phyloP scores from a whole-genome alignment of 2,329 filamentous ascomycete species.

The Penicillium sp. region DNA sequence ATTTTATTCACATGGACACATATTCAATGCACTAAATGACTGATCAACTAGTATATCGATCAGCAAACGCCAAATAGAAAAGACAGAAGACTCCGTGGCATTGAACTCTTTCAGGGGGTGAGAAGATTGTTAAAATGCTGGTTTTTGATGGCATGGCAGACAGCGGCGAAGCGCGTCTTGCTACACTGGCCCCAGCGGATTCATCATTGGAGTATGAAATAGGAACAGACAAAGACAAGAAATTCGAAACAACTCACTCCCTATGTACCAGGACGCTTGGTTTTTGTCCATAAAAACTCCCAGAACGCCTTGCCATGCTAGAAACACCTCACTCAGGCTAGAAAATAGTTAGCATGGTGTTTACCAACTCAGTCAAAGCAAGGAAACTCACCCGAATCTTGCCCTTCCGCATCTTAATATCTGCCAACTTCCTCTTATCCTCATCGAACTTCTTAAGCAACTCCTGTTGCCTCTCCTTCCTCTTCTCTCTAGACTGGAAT shows the following conservation, averaged over 20 bases:
- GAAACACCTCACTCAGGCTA: constrained; percentile 36
- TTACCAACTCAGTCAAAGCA: constrained; percentile 7
- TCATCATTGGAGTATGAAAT: constrained; percentile 33
- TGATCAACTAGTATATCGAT: background rate
- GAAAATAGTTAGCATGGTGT: constrained; percentile 10
- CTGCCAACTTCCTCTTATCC: constrained; percentile 69
- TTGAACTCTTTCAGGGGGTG: constrained; percentile 55
- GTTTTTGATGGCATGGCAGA: constrained; percentile 59
- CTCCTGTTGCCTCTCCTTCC: constrained; percentile 71
- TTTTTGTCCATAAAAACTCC: constrained; percentile 16
- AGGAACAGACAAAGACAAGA: background rate
- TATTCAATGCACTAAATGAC: background rate
- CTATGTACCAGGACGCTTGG: background rate
- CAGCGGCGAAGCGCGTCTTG: constrained; percentile 33
- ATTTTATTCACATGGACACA: background rate
- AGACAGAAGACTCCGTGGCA: background rate
- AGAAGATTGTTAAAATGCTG: constrained; percentile 67
- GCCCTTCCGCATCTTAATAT: constrained; percentile 68
- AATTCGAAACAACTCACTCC: constrained; percentile 1
- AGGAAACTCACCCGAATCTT: constrained; percentile 53
- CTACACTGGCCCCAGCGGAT: constrained; percentile 57
- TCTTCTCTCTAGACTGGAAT: constrained; percentile 78
- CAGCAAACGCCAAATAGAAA: constrained; percentile 4
- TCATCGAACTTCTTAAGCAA: constrained; percentile 73
- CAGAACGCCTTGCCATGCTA: constrained; percentile 32